Conservation (phyloP, 208 protist species). For the Wallacemonas sp. region DNA sequence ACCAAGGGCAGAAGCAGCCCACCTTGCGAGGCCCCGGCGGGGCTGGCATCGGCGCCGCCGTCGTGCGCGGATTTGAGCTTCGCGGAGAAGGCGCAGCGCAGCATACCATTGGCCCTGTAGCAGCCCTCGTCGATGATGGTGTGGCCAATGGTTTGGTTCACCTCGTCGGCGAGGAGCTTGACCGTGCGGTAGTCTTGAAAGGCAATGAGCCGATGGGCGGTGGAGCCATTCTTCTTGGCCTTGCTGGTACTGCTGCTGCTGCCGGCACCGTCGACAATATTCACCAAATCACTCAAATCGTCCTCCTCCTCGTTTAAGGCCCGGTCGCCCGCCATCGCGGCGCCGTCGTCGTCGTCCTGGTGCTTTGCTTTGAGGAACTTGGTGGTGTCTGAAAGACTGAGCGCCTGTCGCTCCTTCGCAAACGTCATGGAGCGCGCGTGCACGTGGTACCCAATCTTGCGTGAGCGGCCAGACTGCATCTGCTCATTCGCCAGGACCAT, state of each 20-base stretch:
- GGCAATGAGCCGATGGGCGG: constrained; percentile 45
- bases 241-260: background rate
- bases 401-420: constrained; percentile 11
- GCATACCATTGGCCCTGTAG: constrained; percentile 76
- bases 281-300: constrained; percentile 42
- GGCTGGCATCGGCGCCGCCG: background rate
- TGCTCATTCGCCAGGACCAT: constrained; percentile 74
- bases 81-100: constrained; percentile 76
- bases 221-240: background rate
- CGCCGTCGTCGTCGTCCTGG: background rate
- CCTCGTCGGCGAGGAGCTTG: constrained; percentile 74
- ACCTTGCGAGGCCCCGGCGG: constrained; percentile 1
- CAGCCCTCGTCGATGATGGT: constrained; percentile 69
- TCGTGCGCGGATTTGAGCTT: constrained; percentile 44
- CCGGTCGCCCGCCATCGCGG: background rate
- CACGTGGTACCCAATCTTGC: constrained; percentile 80
- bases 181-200: constrained; percentile 84
- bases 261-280: constrained; percentile 35
- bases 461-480: constrained; percentile 20
- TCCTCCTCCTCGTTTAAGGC: constrained; percentile 30
- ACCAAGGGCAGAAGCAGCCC: constrained; percentile 48
- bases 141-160: constrained; percentile 69
- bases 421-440: constrained; percentile 73
- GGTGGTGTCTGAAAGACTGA: constrained; percentile 5
- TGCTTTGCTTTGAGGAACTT: constrained; percentile 5